Conservation (phyloP, 1,284 basidiomycete genomes). For the Boletus semigastroideus region DNA sequence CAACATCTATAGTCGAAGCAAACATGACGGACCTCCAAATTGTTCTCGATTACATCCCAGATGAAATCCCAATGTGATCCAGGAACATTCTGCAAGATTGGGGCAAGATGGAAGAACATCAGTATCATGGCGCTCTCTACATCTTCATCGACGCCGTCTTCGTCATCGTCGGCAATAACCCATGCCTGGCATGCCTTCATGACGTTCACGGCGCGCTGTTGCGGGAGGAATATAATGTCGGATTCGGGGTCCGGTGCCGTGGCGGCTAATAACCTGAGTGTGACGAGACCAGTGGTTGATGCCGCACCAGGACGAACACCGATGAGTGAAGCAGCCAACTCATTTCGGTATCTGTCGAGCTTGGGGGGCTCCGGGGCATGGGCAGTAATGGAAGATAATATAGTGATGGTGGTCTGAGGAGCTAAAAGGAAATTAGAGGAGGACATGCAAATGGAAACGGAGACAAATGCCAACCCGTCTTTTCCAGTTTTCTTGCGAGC, state of each 20-base stretch:
- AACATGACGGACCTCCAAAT: conserved; percentile 70
- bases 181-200: conserved; percentile 84
- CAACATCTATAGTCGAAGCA: background rate
- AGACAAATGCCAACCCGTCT: conserved; percentile 44
- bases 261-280: conserved; percentile 73
- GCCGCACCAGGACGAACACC: conserved; percentile 67
- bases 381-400: conserved; percentile 62
- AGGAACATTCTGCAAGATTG: conserved; percentile 84
- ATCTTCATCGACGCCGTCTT: conserved; percentile 53
- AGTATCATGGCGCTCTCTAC: conserved; percentile 77
- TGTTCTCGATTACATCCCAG: conserved; percentile 87
- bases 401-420: conserved; percentile 63
- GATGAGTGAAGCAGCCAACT: conserved; percentile 78
- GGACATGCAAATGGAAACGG: background rate
- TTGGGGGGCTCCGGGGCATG: conserved; percentile 68
- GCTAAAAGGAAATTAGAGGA: conserved; percentile 41
- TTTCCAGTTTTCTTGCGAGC: conserved; percentile 62
- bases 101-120: conserved; percentile 76
- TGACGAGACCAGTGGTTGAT: conserved; percentile 65
- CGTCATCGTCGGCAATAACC: conserved; percentile 71
- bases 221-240: conserved; percentile 83
- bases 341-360: conserved; percentile 85
- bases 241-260: conserved; percentile 79
- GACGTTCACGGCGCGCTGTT: conserved; percentile 87
- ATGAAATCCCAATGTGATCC: conserved; percentile 93